These are phyloP conservation scores for Choanephora cucurbitarum DNA, from an alignment of 371 early-diverging fungal genomes.

Conservation along the genomic window DNA sequence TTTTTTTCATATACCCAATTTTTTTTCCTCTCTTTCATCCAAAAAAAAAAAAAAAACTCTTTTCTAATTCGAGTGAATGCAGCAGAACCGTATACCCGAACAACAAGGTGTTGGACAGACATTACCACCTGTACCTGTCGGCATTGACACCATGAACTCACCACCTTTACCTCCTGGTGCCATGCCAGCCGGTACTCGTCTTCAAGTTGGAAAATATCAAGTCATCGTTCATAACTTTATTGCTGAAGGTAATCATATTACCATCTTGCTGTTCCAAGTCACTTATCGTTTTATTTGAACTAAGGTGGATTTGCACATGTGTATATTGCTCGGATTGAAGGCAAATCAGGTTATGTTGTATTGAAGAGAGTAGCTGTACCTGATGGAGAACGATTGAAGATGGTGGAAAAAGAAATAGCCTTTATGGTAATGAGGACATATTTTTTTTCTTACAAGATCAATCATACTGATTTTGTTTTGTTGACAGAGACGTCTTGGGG, in stretches of 20 bases:
- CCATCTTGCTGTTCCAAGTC: no score
- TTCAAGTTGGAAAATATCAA: conserved; percentile 54
- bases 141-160: conserved; percentile 37
- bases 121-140: conserved; percentile 49
- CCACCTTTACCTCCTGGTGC: conserved; percentile 46
- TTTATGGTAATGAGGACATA: conserved; percentile 66
- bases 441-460: no score
- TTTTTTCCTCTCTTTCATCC: background rate
- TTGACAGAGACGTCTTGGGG: conserved; percentile 66
- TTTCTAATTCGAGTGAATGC: conserved; percentile 14
- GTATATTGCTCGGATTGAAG: conserved; percentile 72
- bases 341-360: conserved; percentile 59
- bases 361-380: conserved; percentile 80
- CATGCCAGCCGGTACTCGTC: conserved; percentile 54
- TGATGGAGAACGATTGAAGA: conserved; percentile 64
- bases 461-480: background rate
- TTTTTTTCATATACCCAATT: background rate
- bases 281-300: no score
- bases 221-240: conserved; percentile 59
- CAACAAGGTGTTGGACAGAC: conserved; percentile 52
- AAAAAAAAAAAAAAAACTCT: no score
- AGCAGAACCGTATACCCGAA: conserved; percentile 44
- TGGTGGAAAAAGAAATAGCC: conserved; percentile 72
- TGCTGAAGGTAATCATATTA: conserved; percentile 40
- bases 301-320: conserved; percentile 92